Base-by-base conservation (phyloP, 2,329 filamentous ascomycete genomes). In the Cordyceps pruinosa region DNA sequence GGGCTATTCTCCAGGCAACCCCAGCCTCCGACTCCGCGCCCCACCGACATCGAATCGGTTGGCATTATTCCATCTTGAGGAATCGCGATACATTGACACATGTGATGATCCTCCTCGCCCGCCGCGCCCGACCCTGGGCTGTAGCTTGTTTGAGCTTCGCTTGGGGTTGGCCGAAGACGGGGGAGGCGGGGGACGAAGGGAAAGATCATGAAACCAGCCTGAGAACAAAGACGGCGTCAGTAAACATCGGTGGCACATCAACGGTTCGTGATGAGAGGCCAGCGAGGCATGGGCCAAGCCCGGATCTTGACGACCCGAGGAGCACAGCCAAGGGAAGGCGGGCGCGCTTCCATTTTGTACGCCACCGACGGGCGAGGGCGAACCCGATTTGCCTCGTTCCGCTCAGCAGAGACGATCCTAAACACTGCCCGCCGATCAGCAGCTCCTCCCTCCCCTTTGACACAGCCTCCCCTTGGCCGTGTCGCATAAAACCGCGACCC, bases 381-480 rank as follows among this genome's bases (percentile, higher is more conserved):
- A 28, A 28, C 23, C 26, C 7, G 23, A 41, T 41, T 19, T n/a
- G 7, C 17, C 23, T 10, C n/a, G 8, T 50, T n/a, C 1, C n/a
- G 19, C 13, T 9, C n/a, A 7, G 15, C 21, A n/a, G 7, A 44
- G 37, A 17, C 49, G 49, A 52, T 52, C 39, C 49, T 32, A 44
- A 52, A 52, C 26, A 51, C 25, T 12, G 26, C 10, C 37, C 10
- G 49, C 25, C 21, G 35, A 52, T 52, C 49, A 42, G 23, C 15
- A 42, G 10, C 5, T 37, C 9, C 26, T 42, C 26, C 12, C 32
- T 21, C 12, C 25, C 25, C 19, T 21, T 44, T 8, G 49, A 34
- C 49, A 52, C 49, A 44, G 49, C 49, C 46, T 49, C 46, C 46
- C 28, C 49, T 52, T 42, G 49, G 28, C 34, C 23, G 17, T 12